Evolutionary conservation across 768 basidiomycete species (phyloP).

Genomic region (Lanmaoa pseudosensibilis): DNA sequence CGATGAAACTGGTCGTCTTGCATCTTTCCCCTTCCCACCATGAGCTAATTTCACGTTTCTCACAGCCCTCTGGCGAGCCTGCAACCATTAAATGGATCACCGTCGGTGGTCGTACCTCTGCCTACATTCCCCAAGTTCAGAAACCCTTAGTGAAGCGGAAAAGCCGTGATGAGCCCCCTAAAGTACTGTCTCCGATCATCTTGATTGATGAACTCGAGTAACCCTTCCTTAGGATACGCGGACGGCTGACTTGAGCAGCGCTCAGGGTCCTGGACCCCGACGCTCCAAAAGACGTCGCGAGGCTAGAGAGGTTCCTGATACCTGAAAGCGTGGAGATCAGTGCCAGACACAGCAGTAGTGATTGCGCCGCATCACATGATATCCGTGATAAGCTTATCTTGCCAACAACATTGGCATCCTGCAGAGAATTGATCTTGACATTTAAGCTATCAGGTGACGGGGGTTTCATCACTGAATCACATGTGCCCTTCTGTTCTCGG

Average conservation of each 20-base stretch:
- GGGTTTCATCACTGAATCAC: background rate
- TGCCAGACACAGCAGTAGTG: background rate
- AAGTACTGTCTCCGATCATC: background rate
- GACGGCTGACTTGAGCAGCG: background rate
- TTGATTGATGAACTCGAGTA: background rate
- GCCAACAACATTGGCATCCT: background rate
- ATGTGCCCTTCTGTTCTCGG: background rate
- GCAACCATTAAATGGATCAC: slow-evolving; percentile 75
- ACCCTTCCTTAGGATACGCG: slow-evolving; percentile 1
- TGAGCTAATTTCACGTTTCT: slow-evolving; percentile 2
- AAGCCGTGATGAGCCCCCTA: background rate
- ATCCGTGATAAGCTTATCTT: background rate
- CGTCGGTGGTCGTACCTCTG: slow-evolving; percentile 77
- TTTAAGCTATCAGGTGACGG: no score
- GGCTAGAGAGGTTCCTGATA: background rate
- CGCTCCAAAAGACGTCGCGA: slow-evolving; percentile 12
- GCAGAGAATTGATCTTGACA: background rate
- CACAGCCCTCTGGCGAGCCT: slow-evolving; percentile 63
- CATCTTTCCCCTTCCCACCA: background rate
- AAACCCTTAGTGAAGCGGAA: slow-evolving; percentile 22
- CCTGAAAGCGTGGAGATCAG: background rate
- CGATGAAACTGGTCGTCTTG: slow-evolving; percentile 47
- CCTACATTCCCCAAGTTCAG: slow-evolving; percentile 67
- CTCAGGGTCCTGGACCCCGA: background rate
- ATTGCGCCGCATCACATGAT: background rate